Evolutionary conservation across 257 asterid species (phyloP), one percentile per base, ranked within the genome.

Genomic region (Plantago major): DNA sequence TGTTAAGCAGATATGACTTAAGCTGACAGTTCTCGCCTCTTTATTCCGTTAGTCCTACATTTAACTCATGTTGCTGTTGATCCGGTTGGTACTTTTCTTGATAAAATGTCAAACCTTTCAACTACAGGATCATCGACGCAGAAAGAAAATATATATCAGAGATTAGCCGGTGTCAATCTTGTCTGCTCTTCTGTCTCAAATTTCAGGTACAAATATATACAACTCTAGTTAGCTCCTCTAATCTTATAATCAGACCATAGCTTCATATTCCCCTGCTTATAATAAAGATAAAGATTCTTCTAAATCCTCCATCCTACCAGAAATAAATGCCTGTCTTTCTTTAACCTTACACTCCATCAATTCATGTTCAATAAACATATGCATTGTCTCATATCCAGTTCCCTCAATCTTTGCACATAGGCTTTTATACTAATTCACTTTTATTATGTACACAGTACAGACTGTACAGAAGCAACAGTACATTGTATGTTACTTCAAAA

Each of bases 361-460:
- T 63, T 11, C 60, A 13, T 55, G 57, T 45, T 42, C 56, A 65
- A 55, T 42, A 65, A 57, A 63, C 86, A 77, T 82, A 77, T 74
- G 81, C 68, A 8, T 46, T 81, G 84, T 75, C 69, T 62, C 67
- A 67, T 38, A 30, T 71, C 61, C 65, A 16, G 26, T 46, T 18
- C 38, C 56, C 66, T 14, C 18, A 43, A 37, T 46, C 67, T 58
- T 38, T n/a, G 44, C 47, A 53, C 45, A 17, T 54, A 55, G 17
- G 44, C 42, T 15, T 46, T 64, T 46, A n/a, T n/a, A 28, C 61
- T 42, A n/a, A n/a, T 26, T 28, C 56, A 37, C 18, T 59, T 52
- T 56, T 55, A 19, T 40, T 56, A n/a, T 49, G 9, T 11, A 22
- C 40, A 62, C 53, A 46, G 49, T 22, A 22, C 26, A 22, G 26